Evolutionary conservation across 2,329 filamentous ascomycete genomes (phyloP).

Genomic region (Gliomastix tumulicola): DNA sequence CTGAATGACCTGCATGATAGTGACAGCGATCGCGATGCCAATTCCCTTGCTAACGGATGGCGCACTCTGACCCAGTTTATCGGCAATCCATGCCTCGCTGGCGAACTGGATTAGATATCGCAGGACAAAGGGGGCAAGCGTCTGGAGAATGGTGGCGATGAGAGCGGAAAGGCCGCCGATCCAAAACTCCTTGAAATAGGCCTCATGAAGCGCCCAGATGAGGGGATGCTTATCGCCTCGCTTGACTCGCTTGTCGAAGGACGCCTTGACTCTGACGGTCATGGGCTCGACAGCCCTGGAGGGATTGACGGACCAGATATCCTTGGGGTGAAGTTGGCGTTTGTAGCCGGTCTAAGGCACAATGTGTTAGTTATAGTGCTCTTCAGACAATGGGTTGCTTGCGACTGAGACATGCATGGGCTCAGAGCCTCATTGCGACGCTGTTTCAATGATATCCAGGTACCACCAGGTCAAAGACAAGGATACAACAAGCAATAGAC

Average conservation of each 20-base stretch:
- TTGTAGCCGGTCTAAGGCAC: conserved; percentile 67
- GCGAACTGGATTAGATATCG: conserved; percentile 85
- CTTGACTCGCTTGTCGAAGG: conserved; percentile 62
- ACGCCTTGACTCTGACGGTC: conserved; percentile 55
- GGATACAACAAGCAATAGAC: no score
- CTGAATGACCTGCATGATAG: conserved; percentile 76
- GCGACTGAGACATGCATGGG: no score
- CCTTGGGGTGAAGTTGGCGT: conserved; percentile 72
- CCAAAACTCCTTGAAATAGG: conserved; percentile 78
- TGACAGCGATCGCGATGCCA: conserved; percentile 78
- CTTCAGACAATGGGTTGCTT: no score
- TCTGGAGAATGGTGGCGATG: conserved; percentile 65
- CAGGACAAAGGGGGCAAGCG: conserved; percentile 77
- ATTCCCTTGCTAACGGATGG: conserved; percentile 71
- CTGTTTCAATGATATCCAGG: no score
- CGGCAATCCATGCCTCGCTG: conserved; percentile 67
- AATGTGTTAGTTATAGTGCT: conserved; percentile 1
- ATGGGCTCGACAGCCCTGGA: conserved; percentile 65
- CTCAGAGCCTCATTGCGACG: no score
- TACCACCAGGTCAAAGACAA: no score
- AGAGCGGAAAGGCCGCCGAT: conserved; percentile 75
- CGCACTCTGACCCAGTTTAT: conserved; percentile 35
- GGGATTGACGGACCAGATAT: conserved; percentile 87
- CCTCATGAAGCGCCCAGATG: conserved; percentile 76
- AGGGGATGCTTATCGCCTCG: conserved; percentile 68